Base-by-base conservation (phyloP, 2,329 filamentous ascomycete species). In the Neofusicoccum kwambonambiense region DNA sequence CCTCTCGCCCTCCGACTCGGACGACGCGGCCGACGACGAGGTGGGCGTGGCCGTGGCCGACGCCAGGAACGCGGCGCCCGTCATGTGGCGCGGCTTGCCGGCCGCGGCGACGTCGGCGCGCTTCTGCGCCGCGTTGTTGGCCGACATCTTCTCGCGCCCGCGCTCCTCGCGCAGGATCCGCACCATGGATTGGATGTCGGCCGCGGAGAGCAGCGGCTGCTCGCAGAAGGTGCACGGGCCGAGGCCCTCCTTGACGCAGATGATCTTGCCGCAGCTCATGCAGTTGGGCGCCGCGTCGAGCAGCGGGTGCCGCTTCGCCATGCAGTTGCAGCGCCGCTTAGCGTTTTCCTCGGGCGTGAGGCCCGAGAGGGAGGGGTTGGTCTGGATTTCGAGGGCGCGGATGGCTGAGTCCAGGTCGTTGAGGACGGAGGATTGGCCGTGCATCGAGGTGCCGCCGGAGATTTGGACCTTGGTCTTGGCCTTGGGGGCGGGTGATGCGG, bases 251-350 rank as follows among this genome's bases (percentile, higher is more conserved):
- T 95, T 93, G 27, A 96, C 87, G 75, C 95, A 99, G 63, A 98
- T 89, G 12, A 99, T 92, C 76, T 98, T 98, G 66, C 95, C 95
- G 72, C 95, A 99, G 50, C 86, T 89, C 15, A 96, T 80, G 74
- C 95, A 99, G 75, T 98, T 99, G 0, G 95, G 95, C 0, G 93
- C 93, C 0, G 94, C 93, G n/a, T 87, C 87, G 50, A 97, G 89
- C 2, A 98, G 85, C 0, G 94, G 91, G 76, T 99, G 95, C 1
- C 91, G 87, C 0, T 90, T 88, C 0, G 91, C 95, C 72, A 96
- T 92, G 76, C 95, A 99, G 71, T 90, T 90, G 77, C 95, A 99
- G 64, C 87, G 88, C 6, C 90, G 86, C 58, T 87, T 83, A 9
- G 81, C 79, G 31, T 79, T 78, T 27, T 87, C 81, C 67, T 84